Percentiles rank a stretch among this genome's conserved stretches.
These are phyloP conservation scores for Phylloporus arenicola DNA, from an alignment of 768 basidiomycete genomes.

Conservation along the genomic window DNA sequence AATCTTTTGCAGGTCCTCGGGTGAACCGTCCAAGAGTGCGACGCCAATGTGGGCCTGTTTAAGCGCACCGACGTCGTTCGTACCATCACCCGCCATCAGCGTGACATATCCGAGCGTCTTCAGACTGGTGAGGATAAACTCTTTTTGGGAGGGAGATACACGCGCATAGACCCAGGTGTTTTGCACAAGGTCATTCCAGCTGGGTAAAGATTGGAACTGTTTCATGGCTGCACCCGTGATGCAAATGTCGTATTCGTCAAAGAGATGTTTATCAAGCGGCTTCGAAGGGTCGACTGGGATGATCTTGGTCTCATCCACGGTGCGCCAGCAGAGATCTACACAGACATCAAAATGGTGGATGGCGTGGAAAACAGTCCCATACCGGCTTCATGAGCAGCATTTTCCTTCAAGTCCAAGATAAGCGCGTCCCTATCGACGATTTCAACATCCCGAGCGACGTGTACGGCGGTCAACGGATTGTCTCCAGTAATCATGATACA, in stretches of 20 bases:
- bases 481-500: constrained; percentile 99
- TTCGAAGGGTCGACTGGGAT: constrained; percentile 79
- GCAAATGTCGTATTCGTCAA: constrained; percentile 91
- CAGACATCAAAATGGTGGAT: not conserved
- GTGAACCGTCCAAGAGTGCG: constrained; percentile 84
- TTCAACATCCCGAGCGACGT: constrained; percentile 94
- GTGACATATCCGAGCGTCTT: constrained; percentile 88
- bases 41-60: constrained; percentile 98
- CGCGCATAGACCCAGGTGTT: constrained; percentile 99
- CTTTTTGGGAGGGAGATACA: constrained; percentile 94
- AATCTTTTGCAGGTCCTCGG: constrained; percentile 88
- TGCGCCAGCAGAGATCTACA: constrained; percentile 85
- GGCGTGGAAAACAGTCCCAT: constrained; percentile 14
- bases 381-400: constrained; percentile 67
- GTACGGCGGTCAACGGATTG: constrained; percentile 94
- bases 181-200: constrained; percentile 82
- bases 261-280: constrained; percentile 71
- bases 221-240: constrained; percentile 92
- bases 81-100: constrained; percentile 98
- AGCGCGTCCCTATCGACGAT: constrained; percentile 94
- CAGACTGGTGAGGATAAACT: constrained; percentile 86
- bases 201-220: constrained; percentile 66
- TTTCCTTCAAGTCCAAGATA: constrained; percentile 86
- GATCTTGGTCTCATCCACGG: constrained; percentile 85
- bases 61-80: constrained; percentile 96